phyloP scores from a whole-genome alignment of 2,329 filamentous ascomycete genomes.

The Hyphodiscus sp. region DNA sequence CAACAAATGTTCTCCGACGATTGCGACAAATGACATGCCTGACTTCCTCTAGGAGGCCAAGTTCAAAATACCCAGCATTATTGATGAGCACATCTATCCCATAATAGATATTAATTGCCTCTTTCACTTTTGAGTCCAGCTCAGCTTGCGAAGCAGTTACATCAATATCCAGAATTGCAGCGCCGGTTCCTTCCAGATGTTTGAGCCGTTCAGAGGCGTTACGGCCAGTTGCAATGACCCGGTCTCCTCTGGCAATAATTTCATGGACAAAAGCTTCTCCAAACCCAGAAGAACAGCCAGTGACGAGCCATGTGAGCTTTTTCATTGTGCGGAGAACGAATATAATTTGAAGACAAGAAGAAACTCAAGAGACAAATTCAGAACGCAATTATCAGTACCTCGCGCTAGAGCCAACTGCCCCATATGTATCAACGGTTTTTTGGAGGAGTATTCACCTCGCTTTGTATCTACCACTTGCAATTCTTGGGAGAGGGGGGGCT shows the following conservation, averaged over 20 bases:
- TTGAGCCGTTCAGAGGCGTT: slow-evolving; percentile 29
- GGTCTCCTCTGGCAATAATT: slow-evolving; percentile 12
- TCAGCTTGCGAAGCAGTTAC: slow-evolving; percentile 35
- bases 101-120: slow-evolving; percentile 25
- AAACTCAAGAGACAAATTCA: neutral
- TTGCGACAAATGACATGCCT: slow-evolving; percentile 10
- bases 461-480: too few relatives aligned
- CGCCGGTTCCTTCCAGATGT: slow-evolving; percentile 37
- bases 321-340: neutral
- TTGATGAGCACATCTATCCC: slow-evolving; percentile 32
- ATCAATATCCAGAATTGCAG: slow-evolving; percentile 39
- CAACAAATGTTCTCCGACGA: neutral
- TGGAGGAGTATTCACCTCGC: too few relatives aligned
- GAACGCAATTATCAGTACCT: neutral
- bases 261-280: slow-evolving; percentile 10
- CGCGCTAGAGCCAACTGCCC: neutral
- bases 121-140: slow-evolving; percentile 33
- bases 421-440: too few relatives aligned
- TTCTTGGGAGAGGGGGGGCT: too few relatives aligned
- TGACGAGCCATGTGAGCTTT: slow-evolving; percentile 15
- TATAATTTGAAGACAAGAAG: neutral
- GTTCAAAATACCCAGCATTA: slow-evolving; percentile 28
- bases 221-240: slow-evolving; percentile 15
- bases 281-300: slow-evolving; percentile 19
- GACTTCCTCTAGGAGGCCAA: slow-evolving; percentile 25